These are phyloP conservation scores for Hibiscus syriacus DNA, from an alignment of 345 rosid genomes.

Conservation along the genomic window DNA sequence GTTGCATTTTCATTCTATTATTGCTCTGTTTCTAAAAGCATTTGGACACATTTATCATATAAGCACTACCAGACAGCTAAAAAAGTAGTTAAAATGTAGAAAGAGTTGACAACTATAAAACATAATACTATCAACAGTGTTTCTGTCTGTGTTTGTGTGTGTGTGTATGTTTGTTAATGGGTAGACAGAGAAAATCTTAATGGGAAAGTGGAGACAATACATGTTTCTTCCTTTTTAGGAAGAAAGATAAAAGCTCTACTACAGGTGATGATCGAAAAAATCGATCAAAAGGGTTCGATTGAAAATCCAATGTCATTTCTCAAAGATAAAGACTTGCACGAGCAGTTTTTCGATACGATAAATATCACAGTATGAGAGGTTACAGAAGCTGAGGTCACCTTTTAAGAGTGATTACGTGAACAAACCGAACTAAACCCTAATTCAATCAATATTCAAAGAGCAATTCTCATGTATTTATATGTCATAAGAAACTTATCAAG, in stretches of 20 bases:
- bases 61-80: neutral
- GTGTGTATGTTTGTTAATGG: neutral
- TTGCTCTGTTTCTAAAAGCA: neutral
- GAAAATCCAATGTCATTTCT: neutral
- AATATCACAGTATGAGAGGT: neutral
- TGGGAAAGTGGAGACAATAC: neutral
- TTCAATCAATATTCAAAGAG: neutral
- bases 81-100: neutral
- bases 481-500: constrained; percentile 32
- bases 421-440: neutral
- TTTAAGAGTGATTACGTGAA: neutral
- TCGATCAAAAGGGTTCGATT: too few species aligned
- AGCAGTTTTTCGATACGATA: neutral
- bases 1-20: neutral
- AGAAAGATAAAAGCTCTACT: neutral
- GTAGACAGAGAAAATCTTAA: neutral
- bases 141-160: neutral
- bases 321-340: neutral
- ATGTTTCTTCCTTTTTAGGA: neutral
- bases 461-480: constrained; percentile 27
- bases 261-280: neutral
- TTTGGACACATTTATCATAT: neutral
- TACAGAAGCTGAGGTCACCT: too few species aligned
- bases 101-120: neutral
- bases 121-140: neutral